Percentiles rank a stretch among this genome's conserved stretches.
These are phyloP conservation scores for Cladosporium sp. DNA, from an alignment of 2,329 filamentous ascomycete genomes.

Conservation along the genomic window DNA sequence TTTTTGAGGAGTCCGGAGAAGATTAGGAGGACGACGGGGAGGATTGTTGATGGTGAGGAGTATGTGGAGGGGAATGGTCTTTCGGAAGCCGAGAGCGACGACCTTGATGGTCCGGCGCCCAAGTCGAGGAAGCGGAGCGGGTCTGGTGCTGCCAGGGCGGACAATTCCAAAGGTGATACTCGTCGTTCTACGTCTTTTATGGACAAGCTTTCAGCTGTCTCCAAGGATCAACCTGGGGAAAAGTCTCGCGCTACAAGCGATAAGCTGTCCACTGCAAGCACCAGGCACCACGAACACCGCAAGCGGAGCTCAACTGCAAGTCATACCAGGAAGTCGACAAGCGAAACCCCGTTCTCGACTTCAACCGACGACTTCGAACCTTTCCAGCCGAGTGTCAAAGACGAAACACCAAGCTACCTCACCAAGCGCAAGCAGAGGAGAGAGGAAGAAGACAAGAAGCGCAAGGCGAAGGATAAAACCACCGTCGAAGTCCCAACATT, in stretches of 20 bases:
- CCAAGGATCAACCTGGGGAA: too few species aligned
- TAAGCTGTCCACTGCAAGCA: too few species aligned
- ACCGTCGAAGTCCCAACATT: conserved; percentile 39
- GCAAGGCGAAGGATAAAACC: conserved; percentile 20
- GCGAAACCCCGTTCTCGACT: not conserved
- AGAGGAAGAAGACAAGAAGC: conserved; percentile 21
- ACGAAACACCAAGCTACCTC: conserved; percentile 11
- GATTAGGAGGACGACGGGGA: conserved; percentile 10
- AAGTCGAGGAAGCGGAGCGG: not conserved
- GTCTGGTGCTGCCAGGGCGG: not conserved
- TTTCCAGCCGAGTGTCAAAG: conserved; percentile 10
- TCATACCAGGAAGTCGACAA: too few species aligned
- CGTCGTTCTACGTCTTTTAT: too few species aligned
- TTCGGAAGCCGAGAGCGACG: conserved; percentile 12
- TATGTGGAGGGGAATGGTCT: not conserved
- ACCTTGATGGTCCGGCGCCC: conserved; percentile 13
- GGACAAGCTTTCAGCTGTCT: too few species aligned
- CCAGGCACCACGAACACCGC: not conserved
- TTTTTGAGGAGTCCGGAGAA: conserved; percentile 23
- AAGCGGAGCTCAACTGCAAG: not conserved
- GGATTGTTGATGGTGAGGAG: not conserved
- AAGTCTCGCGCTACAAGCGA: too few species aligned
- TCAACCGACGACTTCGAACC: not conserved
- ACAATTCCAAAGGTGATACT: too few species aligned
- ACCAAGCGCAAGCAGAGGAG: conserved; percentile 26